Percentiles rank a stretch among this genome's conserved stretches.
Conservation (phyloP, 2,329 filamentous ascomycete genomes). For the Trichophyton rubrum region DNA sequence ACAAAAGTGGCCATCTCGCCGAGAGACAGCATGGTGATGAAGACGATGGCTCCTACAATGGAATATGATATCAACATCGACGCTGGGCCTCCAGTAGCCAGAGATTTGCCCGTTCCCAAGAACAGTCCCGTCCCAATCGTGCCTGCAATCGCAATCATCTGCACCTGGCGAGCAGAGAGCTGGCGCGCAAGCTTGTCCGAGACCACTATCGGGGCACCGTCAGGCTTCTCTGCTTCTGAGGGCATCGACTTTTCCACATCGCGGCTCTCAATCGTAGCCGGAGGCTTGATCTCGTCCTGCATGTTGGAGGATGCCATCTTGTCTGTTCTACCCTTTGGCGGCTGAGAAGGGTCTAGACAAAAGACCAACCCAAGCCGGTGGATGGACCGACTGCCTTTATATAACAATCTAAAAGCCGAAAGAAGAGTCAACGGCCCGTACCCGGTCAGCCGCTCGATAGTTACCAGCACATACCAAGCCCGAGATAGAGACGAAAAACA, state of each 20-base stretch:
- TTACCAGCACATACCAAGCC: background rate
- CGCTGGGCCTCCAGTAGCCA: conserved; percentile 48
- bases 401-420: background rate
- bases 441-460: background rate
- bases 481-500: background rate
- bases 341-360: background rate
- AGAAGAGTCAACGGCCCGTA: background rate
- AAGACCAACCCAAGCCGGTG: background rate
- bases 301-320: background rate
- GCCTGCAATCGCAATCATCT: conserved; percentile 50
- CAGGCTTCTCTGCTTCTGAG: background rate
- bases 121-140: conserved; percentile 46
- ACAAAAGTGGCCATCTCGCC: conserved; percentile 51
- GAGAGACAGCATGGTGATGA: conserved; percentile 46
- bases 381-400: background rate
- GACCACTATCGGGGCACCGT: conserved; percentile 14
- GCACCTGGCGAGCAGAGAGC: conserved; percentile 50
- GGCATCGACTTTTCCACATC: conserved; percentile 12
- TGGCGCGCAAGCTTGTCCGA: conserved; percentile 42
- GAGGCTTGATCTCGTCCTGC: background rate
- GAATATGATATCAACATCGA: conserved; percentile 47
- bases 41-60: conserved; percentile 46
- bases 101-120: conserved; percentile 48
- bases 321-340: background rate
- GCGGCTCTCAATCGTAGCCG: background rate